These are phyloP conservation scores for Diaporthe sp. DNA, from an alignment of 2,329 filamentous ascomycete species.

Conservation along the genomic window DNA sequence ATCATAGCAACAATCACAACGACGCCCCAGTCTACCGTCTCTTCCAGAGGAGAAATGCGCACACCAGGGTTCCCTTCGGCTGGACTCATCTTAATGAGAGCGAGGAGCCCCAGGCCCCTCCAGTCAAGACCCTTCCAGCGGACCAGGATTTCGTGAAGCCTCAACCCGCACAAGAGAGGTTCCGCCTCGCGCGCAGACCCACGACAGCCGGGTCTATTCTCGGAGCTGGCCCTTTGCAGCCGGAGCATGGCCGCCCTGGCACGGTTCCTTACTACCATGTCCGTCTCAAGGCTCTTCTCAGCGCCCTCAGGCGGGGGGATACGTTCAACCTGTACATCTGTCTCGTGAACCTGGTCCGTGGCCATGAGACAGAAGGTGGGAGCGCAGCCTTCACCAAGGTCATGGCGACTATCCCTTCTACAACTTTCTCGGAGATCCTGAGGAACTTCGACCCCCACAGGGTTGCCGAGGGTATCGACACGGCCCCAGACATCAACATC, in stretches of 20 bases:
- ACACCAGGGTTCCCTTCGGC: not conserved
- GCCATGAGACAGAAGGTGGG: conserved; percentile 30
- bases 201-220: no score
- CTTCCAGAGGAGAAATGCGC: not conserved
- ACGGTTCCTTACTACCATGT: not conserved
- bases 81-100: not conserved
- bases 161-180: not conserved
- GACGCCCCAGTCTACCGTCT: not conserved
- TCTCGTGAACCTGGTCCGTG: conserved; percentile 38
- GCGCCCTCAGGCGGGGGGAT: conserved; percentile 30
- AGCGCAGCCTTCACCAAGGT: conserved; percentile 39
- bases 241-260: not conserved
- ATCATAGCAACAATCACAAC: not conserved
- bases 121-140: not conserved
- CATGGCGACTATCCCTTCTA: conserved; percentile 56
- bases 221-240: not conserved
- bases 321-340: conserved; percentile 29
- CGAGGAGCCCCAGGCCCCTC: not conserved
- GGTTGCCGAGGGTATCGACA: conserved; percentile 61
- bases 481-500: conserved; percentile 52
- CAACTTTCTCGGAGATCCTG: conserved; percentile 72
- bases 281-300: conserved; percentile 21
- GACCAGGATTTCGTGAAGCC: not conserved
- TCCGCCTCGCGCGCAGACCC: not conserved
- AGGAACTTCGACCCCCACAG: conserved; percentile 68